Percentiles rank a stretch among this genome's conserved stretches.
These are phyloP conservation scores for Amorphotheca resinae DNA, from an alignment of 495 filamentous ascomycete species.

Conservation along the genomic window DNA sequence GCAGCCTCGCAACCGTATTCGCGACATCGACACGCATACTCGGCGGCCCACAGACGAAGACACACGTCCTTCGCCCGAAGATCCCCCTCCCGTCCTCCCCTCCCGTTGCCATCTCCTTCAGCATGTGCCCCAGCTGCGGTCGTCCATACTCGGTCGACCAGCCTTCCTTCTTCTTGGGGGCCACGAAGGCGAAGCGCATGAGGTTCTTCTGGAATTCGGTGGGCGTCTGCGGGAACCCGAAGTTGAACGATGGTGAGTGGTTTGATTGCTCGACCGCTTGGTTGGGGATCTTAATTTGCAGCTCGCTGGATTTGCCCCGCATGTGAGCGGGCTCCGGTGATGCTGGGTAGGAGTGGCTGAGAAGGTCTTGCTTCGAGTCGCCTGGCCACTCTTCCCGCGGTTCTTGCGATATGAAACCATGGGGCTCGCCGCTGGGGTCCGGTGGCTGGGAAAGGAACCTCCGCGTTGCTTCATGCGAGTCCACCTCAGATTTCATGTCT, in stretches of 20 bases:
- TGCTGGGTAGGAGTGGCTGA: not conserved
- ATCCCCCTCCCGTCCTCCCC: conserved; percentile 44
- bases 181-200: conserved; percentile 74
- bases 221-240: conserved; percentile 62
- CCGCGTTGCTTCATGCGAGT: conserved; percentile 14
- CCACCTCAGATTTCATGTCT: conserved; percentile 2
- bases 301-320: conserved; percentile 28
- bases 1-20: conserved; percentile 68
- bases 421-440: conserved; percentile 9
- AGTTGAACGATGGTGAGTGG: conserved; percentile 55
- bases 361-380: not conserved
- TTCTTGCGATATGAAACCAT: conserved; percentile 8
- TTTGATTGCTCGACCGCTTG: conserved; percentile 26
- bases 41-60: conserved; percentile 87
- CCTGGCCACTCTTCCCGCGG: conserved; percentile 5
- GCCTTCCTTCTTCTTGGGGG: conserved; percentile 57
- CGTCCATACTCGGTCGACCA: conserved; percentile 92
- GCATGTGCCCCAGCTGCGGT: conserved; percentile 72
- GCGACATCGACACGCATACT: conserved; percentile 79
- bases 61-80: conserved; percentile 74
- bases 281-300: conserved; percentile 20
- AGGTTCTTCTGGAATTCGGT: conserved; percentile 71
- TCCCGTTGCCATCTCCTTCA: conserved; percentile 60
- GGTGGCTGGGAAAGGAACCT: conserved; percentile 16
- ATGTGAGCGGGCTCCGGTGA: conserved; percentile 35